Evolutionary conservation across 2,329 filamentous ascomycete species (phyloP), one percentile per base, ranked within the genome.

Genomic region (Lasiodiplodia citricola): DNA sequence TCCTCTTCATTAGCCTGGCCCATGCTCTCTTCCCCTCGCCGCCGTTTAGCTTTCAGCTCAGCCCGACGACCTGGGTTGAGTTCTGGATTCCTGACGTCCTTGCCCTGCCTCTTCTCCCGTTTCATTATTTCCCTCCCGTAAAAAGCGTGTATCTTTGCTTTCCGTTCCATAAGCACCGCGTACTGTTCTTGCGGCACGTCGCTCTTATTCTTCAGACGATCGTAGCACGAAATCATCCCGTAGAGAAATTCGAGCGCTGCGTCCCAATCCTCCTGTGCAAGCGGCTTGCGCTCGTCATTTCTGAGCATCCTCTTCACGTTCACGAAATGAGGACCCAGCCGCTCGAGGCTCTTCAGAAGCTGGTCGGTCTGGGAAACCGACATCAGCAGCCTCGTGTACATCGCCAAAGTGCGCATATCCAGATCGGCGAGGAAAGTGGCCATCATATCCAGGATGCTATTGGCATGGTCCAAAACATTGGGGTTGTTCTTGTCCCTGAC

Each of bases 401-500:
- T 47, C 14, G 18, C 35, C 21, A 68, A 28, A 14, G 66, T 68
- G 56, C 47, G 13, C 14, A 16, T 3, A 25, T 68, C 66, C 35
- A n/a, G 23, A 31, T 55, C 66, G 37, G 21, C 21, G 11, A 68
- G 47, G 14, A n/a, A 21, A 16, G n/a, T 60, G 35, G 21, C 50
- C 66, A 68, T 68, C n/a, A 55, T 23, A 13, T 68, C 31, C 31
- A 97, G 81, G 31, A 97, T 83, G 63, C 83, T 79, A 63, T 84
- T 87, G 4, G 92, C 91, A 72, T 91, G 85, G 3, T 83, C 80
- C 71, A 97, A 86, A 25, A 88, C 87, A 65, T 90, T 87, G n/a
- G 78, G 83, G 77, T 96, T 97, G 67, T 90, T 89, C 75, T 89
- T 91, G 82, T 97, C 93, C 68, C 90, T 87, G 28, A 88, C 82